Percentiles rank a stretch among this genome's conserved stretches.
phyloP scores from a whole-genome alignment of 164 flowering plant species.

The Nelumbo lutea region DNA sequence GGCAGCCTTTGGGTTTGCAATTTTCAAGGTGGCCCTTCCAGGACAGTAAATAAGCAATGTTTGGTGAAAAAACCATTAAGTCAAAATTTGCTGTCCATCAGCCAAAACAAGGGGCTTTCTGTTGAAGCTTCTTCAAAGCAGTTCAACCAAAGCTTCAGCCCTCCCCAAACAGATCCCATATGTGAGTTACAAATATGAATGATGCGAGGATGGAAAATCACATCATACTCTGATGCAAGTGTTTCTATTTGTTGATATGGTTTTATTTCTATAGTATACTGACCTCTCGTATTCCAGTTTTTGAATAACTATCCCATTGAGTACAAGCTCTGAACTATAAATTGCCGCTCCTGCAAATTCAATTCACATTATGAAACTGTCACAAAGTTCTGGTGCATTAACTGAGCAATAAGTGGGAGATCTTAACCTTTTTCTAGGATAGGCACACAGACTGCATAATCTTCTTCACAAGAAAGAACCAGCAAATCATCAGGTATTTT shows the following conservation, averaged over 20 bases:
- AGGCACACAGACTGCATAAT: conserved; percentile 61
- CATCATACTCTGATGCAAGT: not conserved
- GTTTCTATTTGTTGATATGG: not conserved
- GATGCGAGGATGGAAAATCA: not conserved
- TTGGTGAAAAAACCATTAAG: too few relatives aligned
- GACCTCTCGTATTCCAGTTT: conserved; percentile 83
- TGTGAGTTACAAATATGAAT: not conserved
- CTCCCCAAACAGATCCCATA: too few relatives aligned
- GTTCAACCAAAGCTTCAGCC: too few relatives aligned
- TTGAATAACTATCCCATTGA: conserved; percentile 89
- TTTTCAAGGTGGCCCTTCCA: too few relatives aligned
- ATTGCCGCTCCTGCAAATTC: conserved; percentile 61
- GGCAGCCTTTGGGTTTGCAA: too few relatives aligned
- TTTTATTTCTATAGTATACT: conserved; percentile 12
- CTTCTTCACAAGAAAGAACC: conserved; percentile 88
- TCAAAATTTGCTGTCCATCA: too few relatives aligned
- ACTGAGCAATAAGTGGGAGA: not conserved
- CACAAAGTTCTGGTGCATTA: too few relatives aligned
- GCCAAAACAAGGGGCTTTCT: too few relatives aligned
- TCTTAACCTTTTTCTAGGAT: conserved; percentile 69
- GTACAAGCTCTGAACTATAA: conserved; percentile 76
- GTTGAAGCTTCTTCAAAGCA: too few relatives aligned
- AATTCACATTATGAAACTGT: not conserved
- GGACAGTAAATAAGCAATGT: too few relatives aligned
- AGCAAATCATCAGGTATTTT: conserved; percentile 52